These are phyloP conservation scores for Adansonia rubrostipa DNA, from an alignment of 441 rosid genomes.

Conservation along the genomic window DNA sequence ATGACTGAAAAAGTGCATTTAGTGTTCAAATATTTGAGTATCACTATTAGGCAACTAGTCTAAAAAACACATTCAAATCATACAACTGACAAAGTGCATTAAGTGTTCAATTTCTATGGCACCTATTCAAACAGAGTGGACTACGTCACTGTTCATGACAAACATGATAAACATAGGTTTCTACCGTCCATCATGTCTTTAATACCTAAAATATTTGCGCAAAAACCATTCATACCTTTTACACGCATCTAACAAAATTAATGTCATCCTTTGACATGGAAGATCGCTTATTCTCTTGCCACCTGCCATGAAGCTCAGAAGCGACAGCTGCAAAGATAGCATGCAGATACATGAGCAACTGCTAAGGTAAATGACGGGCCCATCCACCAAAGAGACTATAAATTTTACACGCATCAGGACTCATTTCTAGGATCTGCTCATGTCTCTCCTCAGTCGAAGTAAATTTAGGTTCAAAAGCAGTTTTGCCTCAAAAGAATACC, in stretches of 20 bases:
- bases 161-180: background rate
- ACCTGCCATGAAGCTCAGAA: conserved; percentile 80
- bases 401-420: conserved; percentile 65
- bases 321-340: conserved; percentile 59
- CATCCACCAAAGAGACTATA: conserved; percentile 19
- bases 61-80: background rate
- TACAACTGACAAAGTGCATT: background rate
- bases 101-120: background rate
- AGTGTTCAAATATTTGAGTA: background rate
- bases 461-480: conserved; percentile 65
- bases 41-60: background rate
- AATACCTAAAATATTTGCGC: background rate
- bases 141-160: background rate
- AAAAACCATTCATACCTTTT: conserved; percentile 54
- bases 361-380: conserved; percentile 19
- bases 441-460: conserved; percentile 76
- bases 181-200: background rate
- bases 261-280: conserved; percentile 68
- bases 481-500: conserved; percentile 70
- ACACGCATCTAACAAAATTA: conserved; percentile 72
- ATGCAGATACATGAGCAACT: conserved; percentile 8
- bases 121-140: background rate
- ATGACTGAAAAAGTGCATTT: background rate
- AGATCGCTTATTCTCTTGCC: conserved; percentile 68
- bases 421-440: conserved; percentile 87